Evolutionary conservation across 495 filamentous ascomycete genomes (phyloP).

Genomic region (Achaetomiella virescens): DNA sequence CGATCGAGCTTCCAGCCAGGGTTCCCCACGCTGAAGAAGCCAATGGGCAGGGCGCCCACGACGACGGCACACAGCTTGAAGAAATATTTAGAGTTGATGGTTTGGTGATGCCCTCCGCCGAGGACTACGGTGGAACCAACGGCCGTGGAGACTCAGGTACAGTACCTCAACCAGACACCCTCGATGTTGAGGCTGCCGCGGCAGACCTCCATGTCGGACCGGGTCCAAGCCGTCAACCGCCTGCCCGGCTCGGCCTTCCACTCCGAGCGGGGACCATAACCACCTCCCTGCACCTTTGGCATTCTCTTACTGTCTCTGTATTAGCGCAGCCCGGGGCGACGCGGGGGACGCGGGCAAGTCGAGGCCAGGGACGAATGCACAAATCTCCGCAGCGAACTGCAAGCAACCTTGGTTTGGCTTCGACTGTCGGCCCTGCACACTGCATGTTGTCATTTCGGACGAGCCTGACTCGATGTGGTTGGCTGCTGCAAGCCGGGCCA

Average conservation of each 20-base stretch:
- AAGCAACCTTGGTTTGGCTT: conserved; percentile 6
- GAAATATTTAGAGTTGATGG: background rate
- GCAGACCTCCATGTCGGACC: background rate
- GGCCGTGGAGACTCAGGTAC: background rate
- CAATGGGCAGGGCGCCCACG: conserved; percentile 23
- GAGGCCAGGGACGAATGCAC: too few species aligned
- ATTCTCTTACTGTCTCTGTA: too few species aligned
- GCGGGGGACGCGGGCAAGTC: too few species aligned
- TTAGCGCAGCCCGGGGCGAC: too few species aligned
- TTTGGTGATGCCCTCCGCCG: background rate
- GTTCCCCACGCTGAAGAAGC: conserved; percentile 29
- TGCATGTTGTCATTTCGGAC: conserved; percentile 11
- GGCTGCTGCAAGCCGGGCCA: conserved; percentile 13
- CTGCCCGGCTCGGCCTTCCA: too few species aligned
- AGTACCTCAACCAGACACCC: background rate
- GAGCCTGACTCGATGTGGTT: conserved; percentile 16
- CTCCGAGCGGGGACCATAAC: too few species aligned
- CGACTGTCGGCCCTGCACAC: conserved; percentile 5
- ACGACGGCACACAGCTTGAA: conserved; percentile 6
- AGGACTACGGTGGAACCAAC: conserved; percentile 13
- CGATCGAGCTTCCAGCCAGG: conserved; percentile 21
- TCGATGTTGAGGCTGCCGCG: background rate
- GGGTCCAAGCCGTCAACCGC: background rate
- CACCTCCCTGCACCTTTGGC: too few species aligned
- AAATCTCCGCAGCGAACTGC: background rate